Base-by-base conservation (phyloP, 2,329 filamentous ascomycete genomes). In the Fusarium gaditjirri region DNA sequence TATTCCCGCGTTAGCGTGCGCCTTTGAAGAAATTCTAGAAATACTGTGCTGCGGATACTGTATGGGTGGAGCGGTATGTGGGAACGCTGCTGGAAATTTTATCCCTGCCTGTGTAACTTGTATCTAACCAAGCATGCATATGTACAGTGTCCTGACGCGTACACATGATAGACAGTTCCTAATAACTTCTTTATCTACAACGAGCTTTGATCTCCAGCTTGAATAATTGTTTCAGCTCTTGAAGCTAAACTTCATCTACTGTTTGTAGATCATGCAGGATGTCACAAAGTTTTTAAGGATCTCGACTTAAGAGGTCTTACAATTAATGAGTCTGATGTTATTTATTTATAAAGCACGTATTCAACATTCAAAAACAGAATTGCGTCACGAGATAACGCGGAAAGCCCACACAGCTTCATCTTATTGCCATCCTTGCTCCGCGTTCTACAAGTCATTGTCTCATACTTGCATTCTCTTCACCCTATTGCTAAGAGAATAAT, bases 1-100 rank as follows among this genome's bases (percentile, higher is more conserved):
- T 60, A 47, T 68, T 68, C 54, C 54, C 64, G 64, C 21, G 14
- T 35, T 65, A 63, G 47, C 58, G 47, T 63, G 31, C 19, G 41
- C 29, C 53, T 33, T 10, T 35, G 36, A 19, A 55, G n/a, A 46
- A 38, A 33, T 41, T 65, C 43, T 65, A 41, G 62, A 65, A 65
- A 14, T 31, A 46, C 36, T 35, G 23, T 58, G 39, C 25, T 38
- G 27, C 11, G 14, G 43, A 44, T 44, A 59, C 38, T 21, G 41
- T 49, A 49, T 53, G 25, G 23, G 57, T 68, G 65, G 65, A 47
- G 42, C 17, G 29, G n/a, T 29, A 52, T 52, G 29, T 67, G 64
- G 63, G 39, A 39, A 36, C 21, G 19, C 5, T 19, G 31, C 25
- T 19, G 38, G 46, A 60, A 33, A 38, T 44, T 44, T 50, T 29